Base-by-base conservation (phyloP, 345 rosid species). In the Aethionema arabicum region DNA sequence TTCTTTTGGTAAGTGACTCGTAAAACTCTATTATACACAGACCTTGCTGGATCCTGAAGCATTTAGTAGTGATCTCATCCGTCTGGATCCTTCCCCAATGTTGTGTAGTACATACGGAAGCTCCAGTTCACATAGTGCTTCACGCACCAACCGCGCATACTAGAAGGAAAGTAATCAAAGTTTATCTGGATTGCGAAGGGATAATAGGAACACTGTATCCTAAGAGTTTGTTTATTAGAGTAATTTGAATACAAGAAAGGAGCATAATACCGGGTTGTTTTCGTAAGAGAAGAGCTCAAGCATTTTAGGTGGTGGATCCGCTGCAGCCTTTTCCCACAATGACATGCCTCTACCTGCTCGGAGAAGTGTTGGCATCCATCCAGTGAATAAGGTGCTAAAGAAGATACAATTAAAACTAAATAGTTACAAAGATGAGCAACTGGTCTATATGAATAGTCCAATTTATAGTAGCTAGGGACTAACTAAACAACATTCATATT, bases 291-390 rank as follows among this genome's bases (percentile, higher is more conserved):
- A 89, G 63, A 89, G 83, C 74, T 86, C 83, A 58, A 86, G 70
- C 80, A 77, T 79, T 76, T 72, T 70, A 15, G 85, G 78, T 21
- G 83, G 93, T 3, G 73, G 73, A 13, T 78, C 79, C 33, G 10
- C 29, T 50, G 55, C 56, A 40, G 93, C 91, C 71, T 79, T 86
- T 57, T 82, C 91, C 93, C 91, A 84, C 13, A 84, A 52, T 39
- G 77, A 77, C 91, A 84, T 86, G 60, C 95, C 96, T 78, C 91
- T 80, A 32, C 93, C 95, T 7, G 93, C 95, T 67, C 96, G 80
- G 53, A 86, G 79, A 78, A 84, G 73, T 38, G 93, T 86, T 27
- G 93, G 96, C 84, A 89, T 78, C 96, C 96, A 89, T 65, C 96
- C 93, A 0, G 91, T 86, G 54, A 89, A 47, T 72, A 86, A 77